phyloP scores from a whole-genome alignment of 345 rosid species.

The Eucalyptus brandiana region DNA sequence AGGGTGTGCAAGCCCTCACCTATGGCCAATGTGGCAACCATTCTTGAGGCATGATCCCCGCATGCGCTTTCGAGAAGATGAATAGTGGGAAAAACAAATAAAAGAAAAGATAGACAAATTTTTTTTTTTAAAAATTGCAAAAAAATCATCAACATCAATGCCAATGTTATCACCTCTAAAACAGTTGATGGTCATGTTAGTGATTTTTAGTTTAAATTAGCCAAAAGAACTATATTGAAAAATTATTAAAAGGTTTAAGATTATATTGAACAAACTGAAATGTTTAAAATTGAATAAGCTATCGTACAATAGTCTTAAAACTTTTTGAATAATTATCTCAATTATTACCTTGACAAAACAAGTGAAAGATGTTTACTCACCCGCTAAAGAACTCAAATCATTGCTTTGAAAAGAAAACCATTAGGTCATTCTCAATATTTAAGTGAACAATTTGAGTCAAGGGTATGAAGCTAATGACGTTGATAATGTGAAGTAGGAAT shows the following conservation, averaged over 20 bases:
- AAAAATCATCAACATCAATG: background rate
- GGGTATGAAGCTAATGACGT: background rate
- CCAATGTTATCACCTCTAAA: fast-evolving
- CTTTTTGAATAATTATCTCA: background rate
- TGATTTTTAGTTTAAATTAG: background rate
- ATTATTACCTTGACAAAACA: background rate
- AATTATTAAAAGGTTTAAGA: background rate
- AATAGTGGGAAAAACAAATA: background rate
- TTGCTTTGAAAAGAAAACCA: background rate
- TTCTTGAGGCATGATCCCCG: background rate
- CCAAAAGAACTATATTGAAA: background rate
- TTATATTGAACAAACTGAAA: background rate
- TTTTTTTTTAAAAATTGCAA: background rate
- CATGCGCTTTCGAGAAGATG: background rate
- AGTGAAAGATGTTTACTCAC: background rate
- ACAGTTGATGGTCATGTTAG: fast-evolving
- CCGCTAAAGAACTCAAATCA: background rate
- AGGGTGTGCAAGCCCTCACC: background rate
- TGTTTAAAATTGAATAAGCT: fast-evolving
- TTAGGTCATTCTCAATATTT: background rate
- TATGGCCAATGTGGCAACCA: background rate
- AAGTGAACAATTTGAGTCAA: background rate
- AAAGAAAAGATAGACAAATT: too few relatives aligned
- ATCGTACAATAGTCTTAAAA: background rate
- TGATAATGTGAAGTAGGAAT: background rate